phyloP scores from a whole-genome alignment of 1,284 basidiomycete genomes.

The Apiotrichum siamense region DNA sequence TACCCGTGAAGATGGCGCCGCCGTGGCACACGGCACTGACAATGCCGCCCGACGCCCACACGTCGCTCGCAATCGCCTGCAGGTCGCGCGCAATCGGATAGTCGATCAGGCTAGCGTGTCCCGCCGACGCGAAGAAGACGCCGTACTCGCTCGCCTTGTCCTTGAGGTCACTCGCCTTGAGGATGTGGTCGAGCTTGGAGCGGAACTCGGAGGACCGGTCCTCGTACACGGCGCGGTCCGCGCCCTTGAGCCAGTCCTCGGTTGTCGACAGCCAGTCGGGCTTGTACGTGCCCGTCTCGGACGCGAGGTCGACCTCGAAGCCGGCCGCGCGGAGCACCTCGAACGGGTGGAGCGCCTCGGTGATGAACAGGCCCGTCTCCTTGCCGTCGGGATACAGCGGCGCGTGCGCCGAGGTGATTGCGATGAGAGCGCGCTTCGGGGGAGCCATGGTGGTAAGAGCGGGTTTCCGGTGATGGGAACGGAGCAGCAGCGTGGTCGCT shows the following conservation, averaged over 20 bases:
- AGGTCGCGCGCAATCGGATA: conserved; percentile 13
- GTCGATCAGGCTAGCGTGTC: conserved; percentile 21
- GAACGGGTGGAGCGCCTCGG: conserved; percentile 23
- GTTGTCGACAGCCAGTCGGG: conserved; percentile 14
- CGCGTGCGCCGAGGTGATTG: conserved; percentile 18
- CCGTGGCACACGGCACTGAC: conserved; percentile 21
- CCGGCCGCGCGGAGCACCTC: conserved; percentile 17
- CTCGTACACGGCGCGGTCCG: conserved; percentile 13
- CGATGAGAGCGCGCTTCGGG: conserved; percentile 19
- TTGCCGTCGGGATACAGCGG: conserved; percentile 12
- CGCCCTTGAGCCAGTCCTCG: conserved; percentile 12
- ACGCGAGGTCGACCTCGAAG: conserved; percentile 21
- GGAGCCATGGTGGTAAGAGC: conserved; percentile 18
- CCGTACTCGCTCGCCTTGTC: conserved; percentile 13
- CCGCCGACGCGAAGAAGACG: conserved; percentile 21
- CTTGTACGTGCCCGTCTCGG: conserved; percentile 15
- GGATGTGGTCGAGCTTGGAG: conserved; percentile 15
- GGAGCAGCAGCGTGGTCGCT: too few relatives aligned
- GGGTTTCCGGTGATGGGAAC: too few relatives aligned
- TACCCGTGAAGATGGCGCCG: conserved; percentile 8
- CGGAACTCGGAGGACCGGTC: conserved; percentile 15
- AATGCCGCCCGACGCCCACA: conserved; percentile 17
- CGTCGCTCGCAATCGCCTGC: conserved; percentile 11
- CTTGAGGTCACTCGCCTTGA: conserved; percentile 12
- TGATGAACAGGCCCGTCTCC: conserved; percentile 23